Conservation (phyloP, 148 eudicot genomes). For the Bassia scoparia region DNA sequence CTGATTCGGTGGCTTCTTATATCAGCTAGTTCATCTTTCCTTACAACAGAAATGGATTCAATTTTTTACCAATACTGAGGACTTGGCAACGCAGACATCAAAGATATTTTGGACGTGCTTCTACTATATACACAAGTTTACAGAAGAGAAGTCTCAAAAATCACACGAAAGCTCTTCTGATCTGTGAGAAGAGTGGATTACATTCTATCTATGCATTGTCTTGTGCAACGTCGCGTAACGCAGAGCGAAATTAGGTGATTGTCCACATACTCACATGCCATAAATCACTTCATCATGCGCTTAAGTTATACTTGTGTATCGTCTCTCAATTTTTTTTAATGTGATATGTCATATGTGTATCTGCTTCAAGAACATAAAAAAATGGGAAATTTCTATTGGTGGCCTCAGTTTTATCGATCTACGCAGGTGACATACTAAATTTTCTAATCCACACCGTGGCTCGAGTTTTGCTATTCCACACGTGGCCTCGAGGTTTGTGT, state of each 20-base stretch:
- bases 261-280: neutral
- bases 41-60: slow-evolving; percentile 90
- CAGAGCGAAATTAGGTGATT: slow-evolving; percentile 81
- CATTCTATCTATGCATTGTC: slow-evolving; percentile 75
- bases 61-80: slow-evolving; percentile 94
- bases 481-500: too few species aligned
- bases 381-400: too few species aligned
- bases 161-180: slow-evolving; percentile 45
- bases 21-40: slow-evolving; percentile 99
- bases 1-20: slow-evolving; percentile 19
- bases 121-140: slow-evolving; percentile 55
- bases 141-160: slow-evolving; percentile 48
- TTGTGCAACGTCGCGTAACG: slow-evolving; percentile 84
- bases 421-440: too few species aligned
- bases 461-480: too few species aligned
- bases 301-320: too few species aligned
- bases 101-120: slow-evolving; percentile 85
- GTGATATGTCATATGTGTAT: too few species aligned
- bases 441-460: too few species aligned
- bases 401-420: too few species aligned
- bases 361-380: too few species aligned
- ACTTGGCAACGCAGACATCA: slow-evolving; percentile 86
- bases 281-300: too few species aligned
- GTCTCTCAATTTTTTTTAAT: too few species aligned
- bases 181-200: slow-evolving; percentile 70